Conservation (phyloP, 164 flowering plant species). For the Warburgia ugandensis region DNA sequence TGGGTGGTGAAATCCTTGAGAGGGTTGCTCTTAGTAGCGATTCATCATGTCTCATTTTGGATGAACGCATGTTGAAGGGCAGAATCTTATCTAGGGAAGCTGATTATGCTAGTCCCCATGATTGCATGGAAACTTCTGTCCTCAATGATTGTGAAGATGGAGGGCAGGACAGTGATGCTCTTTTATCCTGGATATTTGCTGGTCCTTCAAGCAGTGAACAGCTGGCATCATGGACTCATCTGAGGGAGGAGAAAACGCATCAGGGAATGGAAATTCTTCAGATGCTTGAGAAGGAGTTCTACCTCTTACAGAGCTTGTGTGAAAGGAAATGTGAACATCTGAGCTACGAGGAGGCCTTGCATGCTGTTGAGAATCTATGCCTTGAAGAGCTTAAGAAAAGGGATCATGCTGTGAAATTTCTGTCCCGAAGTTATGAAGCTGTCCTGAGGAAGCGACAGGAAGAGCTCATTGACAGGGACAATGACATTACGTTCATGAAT, state of each 20-base stretch:
- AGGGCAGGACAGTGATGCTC: conserved; percentile 32
- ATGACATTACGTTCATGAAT: conserved; percentile 31
- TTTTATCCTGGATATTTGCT: conserved; percentile 75
- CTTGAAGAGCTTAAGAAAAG: conserved; percentile 77
- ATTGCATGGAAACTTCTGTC: conserved; percentile 6
- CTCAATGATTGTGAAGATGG: conserved; percentile 26
- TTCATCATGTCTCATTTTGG: conserved; percentile 48
- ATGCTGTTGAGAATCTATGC: conserved; percentile 68
- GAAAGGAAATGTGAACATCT: conserved; percentile 78
- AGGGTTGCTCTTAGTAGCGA: conserved; percentile 52
- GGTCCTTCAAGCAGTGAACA: conserved; percentile 64
- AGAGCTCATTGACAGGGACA: conserved; percentile 53
- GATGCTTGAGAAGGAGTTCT: conserved; percentile 79
- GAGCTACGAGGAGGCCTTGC: conserved; percentile 80
- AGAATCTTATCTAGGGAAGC: conserved; percentile 16
- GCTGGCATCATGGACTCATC: conserved; percentile 47
- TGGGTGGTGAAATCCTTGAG: conserved; percentile 38
- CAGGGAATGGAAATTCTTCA: conserved; percentile 67
- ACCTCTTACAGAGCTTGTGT: conserved; percentile 62
- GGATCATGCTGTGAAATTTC: conserved; percentile 37
- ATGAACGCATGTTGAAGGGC: conserved; percentile 39
- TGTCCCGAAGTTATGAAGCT: conserved; percentile 51
- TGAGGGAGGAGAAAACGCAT: conserved; percentile 57
- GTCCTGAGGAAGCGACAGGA: conserved; percentile 67
- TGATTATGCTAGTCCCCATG: conserved; percentile 18